phyloP scores from a whole-genome alignment of 2,329 filamentous ascomycete species.

The Allantophomopsis cytisporea region DNA sequence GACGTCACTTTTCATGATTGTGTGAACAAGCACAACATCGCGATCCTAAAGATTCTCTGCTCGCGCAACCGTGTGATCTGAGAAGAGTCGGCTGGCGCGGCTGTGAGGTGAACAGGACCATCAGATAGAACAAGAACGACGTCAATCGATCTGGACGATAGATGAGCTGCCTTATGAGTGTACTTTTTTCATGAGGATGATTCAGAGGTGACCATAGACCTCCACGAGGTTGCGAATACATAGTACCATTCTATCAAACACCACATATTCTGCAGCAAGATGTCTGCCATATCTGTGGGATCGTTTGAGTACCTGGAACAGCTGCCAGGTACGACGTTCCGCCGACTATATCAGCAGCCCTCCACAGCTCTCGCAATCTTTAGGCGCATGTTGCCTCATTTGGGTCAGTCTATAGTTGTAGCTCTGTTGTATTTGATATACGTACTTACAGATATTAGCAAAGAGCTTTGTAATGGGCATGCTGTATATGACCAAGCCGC shows the following conservation, averaged over 20 bases:
- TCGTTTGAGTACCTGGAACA: slow-evolving; percentile 87
- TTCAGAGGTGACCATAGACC: not conserved
- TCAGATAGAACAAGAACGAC: no score
- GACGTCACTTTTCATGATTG: no score
- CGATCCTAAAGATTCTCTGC: no score
- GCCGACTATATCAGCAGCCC: slow-evolving; percentile 87
- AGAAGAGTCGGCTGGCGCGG: no score
- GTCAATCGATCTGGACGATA: no score
- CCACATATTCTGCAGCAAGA: slow-evolving; percentile 1
- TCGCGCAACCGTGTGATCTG: no score
- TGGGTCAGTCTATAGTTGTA: slow-evolving; percentile 42
- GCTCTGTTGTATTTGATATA: slow-evolving; percentile 3
- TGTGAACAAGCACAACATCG: no score
- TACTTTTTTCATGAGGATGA: slow-evolving; percentile 1
- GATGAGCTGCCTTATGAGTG: no score
- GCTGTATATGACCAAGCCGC: slow-evolving; percentile 75
- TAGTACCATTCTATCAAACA: no score
- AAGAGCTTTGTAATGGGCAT: slow-evolving; percentile 95
- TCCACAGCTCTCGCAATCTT: slow-evolving; percentile 93
- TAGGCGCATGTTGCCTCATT: slow-evolving; percentile 86
- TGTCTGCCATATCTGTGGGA: slow-evolving; percentile 34
- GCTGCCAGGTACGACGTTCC: slow-evolving; percentile 79
- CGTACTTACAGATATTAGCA: slow-evolving; percentile 32
- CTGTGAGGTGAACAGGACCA: no score
- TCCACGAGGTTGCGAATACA: slow-evolving; percentile 1